Evolutionary conservation across 306 rosid genomes (phyloP).

Genomic region (Purshia tridentata): DNA sequence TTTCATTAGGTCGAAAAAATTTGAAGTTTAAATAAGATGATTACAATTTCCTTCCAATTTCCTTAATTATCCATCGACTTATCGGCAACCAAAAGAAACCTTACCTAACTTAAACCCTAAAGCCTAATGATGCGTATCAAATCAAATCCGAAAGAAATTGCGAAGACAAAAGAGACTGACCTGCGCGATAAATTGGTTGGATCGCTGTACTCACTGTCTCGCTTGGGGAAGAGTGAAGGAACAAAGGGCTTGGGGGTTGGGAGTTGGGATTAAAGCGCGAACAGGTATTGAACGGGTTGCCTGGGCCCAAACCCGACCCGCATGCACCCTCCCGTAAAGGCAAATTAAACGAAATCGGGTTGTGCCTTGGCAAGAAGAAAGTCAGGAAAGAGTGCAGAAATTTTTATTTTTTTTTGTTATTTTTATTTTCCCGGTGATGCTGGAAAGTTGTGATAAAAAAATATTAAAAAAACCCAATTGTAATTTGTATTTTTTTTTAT

Average conservation of each 20-base stretch:
- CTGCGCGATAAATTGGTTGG: not conserved
- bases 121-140: not conserved
- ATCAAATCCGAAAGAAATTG: not conserved
- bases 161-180: not conserved
- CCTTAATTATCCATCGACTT: not conserved
- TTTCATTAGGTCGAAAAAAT: not conserved
- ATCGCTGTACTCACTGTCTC: not conserved
- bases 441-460: no score
- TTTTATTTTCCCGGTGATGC: no score
- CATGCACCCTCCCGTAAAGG: no score
- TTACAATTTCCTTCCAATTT: not conserved
- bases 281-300: no score
- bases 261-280: constrained; percentile 6
- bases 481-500: no score
- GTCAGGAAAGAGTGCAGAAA: no score
- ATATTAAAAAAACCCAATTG: no score
- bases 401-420: no score
- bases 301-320: no score
- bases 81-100: not conserved
- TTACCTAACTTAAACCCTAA: not conserved
- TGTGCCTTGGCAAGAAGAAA: no score
- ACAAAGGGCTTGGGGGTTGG: not conserved
- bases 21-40: no score
- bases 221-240: not conserved
- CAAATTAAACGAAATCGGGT: no score